Percentiles rank a stretch among this genome's conserved stretches.
Evolutionary conservation across 805 yeast genomes (phyloP).

Genomic region (Saturnispora dispora): DNA sequence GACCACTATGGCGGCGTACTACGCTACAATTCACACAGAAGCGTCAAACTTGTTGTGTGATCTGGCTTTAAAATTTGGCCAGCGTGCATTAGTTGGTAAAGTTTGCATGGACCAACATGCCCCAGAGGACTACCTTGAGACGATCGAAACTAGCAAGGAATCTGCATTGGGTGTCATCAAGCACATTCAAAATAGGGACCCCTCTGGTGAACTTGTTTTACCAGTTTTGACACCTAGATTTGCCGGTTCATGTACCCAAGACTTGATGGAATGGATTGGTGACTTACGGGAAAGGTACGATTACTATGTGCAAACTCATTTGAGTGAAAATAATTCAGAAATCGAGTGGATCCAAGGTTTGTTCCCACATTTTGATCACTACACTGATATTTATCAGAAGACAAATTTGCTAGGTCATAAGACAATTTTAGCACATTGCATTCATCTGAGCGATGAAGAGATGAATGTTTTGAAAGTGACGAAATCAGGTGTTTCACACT

Average conservation of each 20-base stretch:
- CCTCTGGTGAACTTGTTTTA: conserved; percentile 40
- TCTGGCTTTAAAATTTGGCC: conserved; percentile 57
- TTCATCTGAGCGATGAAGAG: conserved; percentile 65
- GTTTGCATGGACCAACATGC: conserved; percentile 88
- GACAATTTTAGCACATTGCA: conserved; percentile 84
- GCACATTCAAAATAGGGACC: conserved; percentile 47
- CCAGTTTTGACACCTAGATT: conserved; percentile 90
- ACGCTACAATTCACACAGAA: conserved; percentile 74
- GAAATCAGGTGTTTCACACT: conserved; percentile 74
- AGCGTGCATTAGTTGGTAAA: conserved; percentile 84
- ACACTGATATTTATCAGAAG: conserved; percentile 69
- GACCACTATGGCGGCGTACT: conserved; percentile 88
- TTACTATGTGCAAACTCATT: conserved; percentile 80
- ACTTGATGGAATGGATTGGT: conserved; percentile 57
- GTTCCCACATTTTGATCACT: conserved; percentile 62
- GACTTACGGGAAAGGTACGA: conserved; percentile 37
- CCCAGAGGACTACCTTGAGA: conserved; percentile 61
- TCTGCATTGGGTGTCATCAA: conserved; percentile 50
- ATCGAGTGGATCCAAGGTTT: conserved; percentile 60
- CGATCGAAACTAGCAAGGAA: conserved; percentile 40
- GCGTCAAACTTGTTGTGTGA: conserved; percentile 74
- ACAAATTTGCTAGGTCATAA: conserved; percentile 49
- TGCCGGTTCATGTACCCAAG: conserved; percentile 76
- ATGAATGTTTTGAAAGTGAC: conserved; percentile 43
- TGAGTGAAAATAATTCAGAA: conserved; percentile 74